phyloP scores from a whole-genome alignment of 371 early-diverging fungal species.

The Lichtheimia ramosa region DNA sequence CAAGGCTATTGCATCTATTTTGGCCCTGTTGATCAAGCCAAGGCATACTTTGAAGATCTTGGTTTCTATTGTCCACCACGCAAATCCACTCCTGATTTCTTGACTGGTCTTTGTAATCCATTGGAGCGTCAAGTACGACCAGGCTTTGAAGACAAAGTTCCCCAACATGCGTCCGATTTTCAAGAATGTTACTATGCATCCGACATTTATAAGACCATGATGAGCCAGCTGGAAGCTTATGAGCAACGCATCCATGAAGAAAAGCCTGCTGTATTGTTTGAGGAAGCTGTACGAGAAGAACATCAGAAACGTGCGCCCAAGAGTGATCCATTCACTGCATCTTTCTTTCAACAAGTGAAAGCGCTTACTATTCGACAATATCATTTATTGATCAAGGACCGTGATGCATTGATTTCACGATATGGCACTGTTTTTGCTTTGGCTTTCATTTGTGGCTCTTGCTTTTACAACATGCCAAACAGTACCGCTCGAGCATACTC shows the following conservation, averaged over 20 bases:
- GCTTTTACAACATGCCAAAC: conserved; percentile 57
- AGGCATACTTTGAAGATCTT: conserved; percentile 65
- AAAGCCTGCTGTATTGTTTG: conserved; percentile 32
- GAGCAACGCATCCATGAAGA: conserved; percentile 11
- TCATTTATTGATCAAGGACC: conserved; percentile 49
- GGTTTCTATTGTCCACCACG: conserved; percentile 71
- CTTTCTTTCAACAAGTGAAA: conserved; percentile 48
- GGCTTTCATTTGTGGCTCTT: conserved; percentile 67
- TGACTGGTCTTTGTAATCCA: conserved; percentile 69
- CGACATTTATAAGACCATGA: conserved; percentile 40
- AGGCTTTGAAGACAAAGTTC: conserved; percentile 55
- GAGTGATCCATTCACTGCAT: conserved; percentile 48
- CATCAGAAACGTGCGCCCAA: conserved; percentile 37
- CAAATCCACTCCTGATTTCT: conserved; percentile 77
- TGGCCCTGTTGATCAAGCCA: conserved; percentile 65
- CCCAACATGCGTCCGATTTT: conserved; percentile 46
- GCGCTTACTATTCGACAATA: conserved; percentile 50
- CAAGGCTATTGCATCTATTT: conserved; percentile 78
- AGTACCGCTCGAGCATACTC: conserved; percentile 62
- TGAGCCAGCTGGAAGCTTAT: conserved; percentile 8
- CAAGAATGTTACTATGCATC: conserved; percentile 45
- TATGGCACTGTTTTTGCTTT: conserved; percentile 58
- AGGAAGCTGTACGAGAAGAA: conserved; percentile 37
- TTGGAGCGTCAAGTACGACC: conserved; percentile 58
- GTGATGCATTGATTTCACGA: conserved; percentile 45